Evolutionary conservation across 495 filamentous ascomycete species (phyloP), one percentile per base, ranked within the genome.

Genomic region (Thermothielavioides terrestris): DNA sequence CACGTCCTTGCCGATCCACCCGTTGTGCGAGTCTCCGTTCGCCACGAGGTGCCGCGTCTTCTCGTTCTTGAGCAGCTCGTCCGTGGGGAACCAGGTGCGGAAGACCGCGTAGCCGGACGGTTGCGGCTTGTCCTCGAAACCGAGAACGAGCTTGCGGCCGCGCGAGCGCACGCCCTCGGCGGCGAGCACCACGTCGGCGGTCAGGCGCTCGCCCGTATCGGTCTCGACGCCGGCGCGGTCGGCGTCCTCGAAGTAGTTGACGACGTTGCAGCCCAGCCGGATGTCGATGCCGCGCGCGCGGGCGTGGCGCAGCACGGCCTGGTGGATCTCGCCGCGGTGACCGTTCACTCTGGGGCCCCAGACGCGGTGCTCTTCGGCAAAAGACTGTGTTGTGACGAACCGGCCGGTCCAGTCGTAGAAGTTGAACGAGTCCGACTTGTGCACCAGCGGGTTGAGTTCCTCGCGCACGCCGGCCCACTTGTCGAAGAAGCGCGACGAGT

Each of bases 301-400:
- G 1, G 78, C 77, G 59, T 83, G 74, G 28, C 75, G 59, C 37
- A 72, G 80, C 40, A 83, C 64, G 36, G 82, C 73, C 59, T 70
- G 63, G 61, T 84, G 79, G 48, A 84, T 70, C 58, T 83, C 72
- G 27, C 79, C 80, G 22, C 81, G 67, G 60, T 84, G 80, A n/a
- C 80, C 81, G 56, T 84, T 82, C 55, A 73, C 61, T 34, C 62
- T 37, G 1, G 50, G 20, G n/a, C 62, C 62, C 62, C 57, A 63
- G 6, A 23, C 40, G 1, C 8, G 15, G 37, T 52, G 59, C 49
- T 66, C 61, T 28, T 54, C 48, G 1, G 43, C 42, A 25, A 66
- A 66, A 6, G 46, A 53, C 53, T 66, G 63, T 1, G 58, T 55
- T 0, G 63, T 66, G 2, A 62, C 58, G 17, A 60, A 64, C 42